These are phyloP conservation scores for Sporothrix inflata DNA, from an alignment of 2,329 filamentous ascomycete genomes.

Conservation along the genomic window DNA sequence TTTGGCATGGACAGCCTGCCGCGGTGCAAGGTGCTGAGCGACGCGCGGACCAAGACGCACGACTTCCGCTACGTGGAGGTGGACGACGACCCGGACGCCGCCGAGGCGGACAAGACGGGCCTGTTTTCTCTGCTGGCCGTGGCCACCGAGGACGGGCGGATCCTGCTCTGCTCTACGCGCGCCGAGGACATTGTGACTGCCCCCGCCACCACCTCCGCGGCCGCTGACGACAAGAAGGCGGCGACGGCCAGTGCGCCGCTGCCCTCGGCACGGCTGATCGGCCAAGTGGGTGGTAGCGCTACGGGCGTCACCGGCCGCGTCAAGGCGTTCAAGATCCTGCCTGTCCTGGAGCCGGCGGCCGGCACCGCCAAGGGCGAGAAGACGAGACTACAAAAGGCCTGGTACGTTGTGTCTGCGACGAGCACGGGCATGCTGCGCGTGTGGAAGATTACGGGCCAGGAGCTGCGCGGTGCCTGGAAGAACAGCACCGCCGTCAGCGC, in stretches of 20 bases:
- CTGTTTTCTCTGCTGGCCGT: slow-evolving; percentile 63
- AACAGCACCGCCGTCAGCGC: slow-evolving; percentile 3
- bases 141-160: slow-evolving; percentile 86
- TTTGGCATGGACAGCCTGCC: slow-evolving; percentile 89
- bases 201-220: slow-evolving; percentile 28
- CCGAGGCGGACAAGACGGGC: slow-evolving; percentile 27
- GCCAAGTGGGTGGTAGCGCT: slow-evolving; percentile 76
- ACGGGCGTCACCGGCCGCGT: slow-evolving; percentile 71
- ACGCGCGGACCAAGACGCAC: slow-evolving; percentile 77
- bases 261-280: slow-evolving; percentile 67
- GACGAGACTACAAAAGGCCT: slow-evolving; percentile 40
- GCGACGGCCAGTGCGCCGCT: slow-evolving; percentile 41
- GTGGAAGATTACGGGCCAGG: slow-evolving; percentile 63
- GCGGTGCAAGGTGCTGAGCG: slow-evolving; percentile 71
- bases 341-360: slow-evolving; percentile 39
- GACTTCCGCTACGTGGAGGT: slow-evolving; percentile 72
- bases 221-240: slow-evolving; percentile 14
- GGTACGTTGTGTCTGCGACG: slow-evolving; percentile 70
- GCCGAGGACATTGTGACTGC: slow-evolving; percentile 48
- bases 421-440: slow-evolving; percentile 85
- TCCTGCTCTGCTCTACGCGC: slow-evolving; percentile 79
- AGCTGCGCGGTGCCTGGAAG: slow-evolving; percentile 41
- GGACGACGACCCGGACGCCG: slow-evolving; percentile 50
- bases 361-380: slow-evolving; percentile 31
- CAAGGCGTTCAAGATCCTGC: slow-evolving; percentile 82